Evolutionary conservation across 2,329 filamentous ascomycete species (phyloP), one percentile per base, ranked within the genome.

Genomic region (Talaromyces rugulosus): DNA sequence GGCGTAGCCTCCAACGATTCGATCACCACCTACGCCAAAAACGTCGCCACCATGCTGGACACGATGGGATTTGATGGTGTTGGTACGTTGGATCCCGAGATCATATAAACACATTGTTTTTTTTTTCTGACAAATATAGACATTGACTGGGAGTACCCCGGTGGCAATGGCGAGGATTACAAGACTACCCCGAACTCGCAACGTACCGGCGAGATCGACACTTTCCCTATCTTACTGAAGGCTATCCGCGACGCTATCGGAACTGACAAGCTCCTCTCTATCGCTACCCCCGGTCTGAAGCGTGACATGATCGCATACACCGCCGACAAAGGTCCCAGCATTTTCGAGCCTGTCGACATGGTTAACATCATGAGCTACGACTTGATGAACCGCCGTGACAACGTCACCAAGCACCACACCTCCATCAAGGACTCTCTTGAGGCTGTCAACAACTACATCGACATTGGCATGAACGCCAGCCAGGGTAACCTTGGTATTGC

Each of bases 351-450:
- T 1, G 81, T 90, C 18, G 87, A 91, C 70, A 88, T 86, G 68
- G 79, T 90, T 69, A 90, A 90, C 67, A 69, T 91, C 65, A 90
- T 90, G 88, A 82, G 83, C 1, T 91, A 91, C 71, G 89, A 91
- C 69, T 71, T 91, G 55, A 88, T 89, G 83, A 90, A 90, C 75
- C 69, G 88, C 36, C 85, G 89, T 36, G 85, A 90, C 74, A 85
- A 74, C 51, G 70, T 78, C 9, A 89, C 88, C 3, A 81, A 77
- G 36, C 89, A 91, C 72, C 87, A 90, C 70, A 87, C 82, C 51
- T 85, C 85, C n/a, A 78, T 90, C 6, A 69, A 77, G 14, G 81
- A 78, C 9, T 87, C 87, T 0, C 72, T 81, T 6, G 76, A 80
- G 5, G 77, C 83, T 3, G 72, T 91, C 52, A 77, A 86, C 58